phyloP scores from a whole-genome alignment of 805 yeast species.

The Sporopachydermia lactativora region DNA sequence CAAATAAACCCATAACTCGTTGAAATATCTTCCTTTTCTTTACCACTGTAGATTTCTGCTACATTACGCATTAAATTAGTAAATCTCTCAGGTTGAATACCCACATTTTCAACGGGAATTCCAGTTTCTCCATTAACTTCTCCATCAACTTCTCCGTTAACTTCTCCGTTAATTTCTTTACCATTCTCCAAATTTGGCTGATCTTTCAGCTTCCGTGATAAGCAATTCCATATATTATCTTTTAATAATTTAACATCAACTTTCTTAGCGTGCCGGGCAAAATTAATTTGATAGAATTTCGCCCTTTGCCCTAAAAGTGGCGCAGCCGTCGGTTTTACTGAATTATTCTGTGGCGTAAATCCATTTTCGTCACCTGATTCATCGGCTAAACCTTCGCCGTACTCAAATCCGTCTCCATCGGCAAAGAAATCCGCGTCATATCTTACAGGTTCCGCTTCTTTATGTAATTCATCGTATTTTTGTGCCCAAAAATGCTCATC shows the following conservation, averaged over 20 bases:
- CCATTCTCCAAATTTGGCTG: too few species aligned
- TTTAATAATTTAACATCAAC: constrained; percentile 66
- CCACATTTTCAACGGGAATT: not conserved
- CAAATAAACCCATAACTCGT: constrained; percentile 61
- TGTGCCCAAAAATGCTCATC: constrained; percentile 68
- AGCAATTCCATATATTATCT: constrained; percentile 57
- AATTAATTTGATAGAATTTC: constrained; percentile 23
- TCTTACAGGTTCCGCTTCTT: not conserved
- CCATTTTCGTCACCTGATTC: constrained; percentile 24
- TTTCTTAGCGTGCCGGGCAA: constrained; percentile 60
- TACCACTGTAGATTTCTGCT: constrained; percentile 32
- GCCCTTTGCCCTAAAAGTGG: too few species aligned
- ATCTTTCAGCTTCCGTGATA: too few species aligned
- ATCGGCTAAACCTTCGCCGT: constrained; percentile 20
- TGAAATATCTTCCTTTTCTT: constrained; percentile 39
- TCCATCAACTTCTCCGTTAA: not conserved
- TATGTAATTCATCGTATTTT: constrained; percentile 25
- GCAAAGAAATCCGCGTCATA: constrained; percentile 8
- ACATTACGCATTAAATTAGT: constrained; percentile 27
- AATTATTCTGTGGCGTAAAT: not conserved
- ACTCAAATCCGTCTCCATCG: constrained; percentile 17
- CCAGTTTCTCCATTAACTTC: not conserved
- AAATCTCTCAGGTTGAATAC: constrained; percentile 13
- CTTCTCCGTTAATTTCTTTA: not conserved
- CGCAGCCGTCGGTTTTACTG: not conserved